Evolutionary conservation across 1,284 basidiomycete genomes (phyloP).

Genomic region (Tylopilus sp.): DNA sequence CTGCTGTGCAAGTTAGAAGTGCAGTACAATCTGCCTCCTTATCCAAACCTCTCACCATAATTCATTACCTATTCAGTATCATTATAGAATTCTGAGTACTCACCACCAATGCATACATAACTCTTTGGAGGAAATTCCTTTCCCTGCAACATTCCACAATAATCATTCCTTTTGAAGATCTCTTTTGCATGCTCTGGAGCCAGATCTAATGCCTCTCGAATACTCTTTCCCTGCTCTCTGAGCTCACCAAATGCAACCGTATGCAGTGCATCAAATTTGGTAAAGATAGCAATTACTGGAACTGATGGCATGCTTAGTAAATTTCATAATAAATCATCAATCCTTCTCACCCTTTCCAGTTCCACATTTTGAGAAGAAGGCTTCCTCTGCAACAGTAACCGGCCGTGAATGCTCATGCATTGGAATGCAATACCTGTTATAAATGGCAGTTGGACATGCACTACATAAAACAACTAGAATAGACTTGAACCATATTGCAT

Average conservation of each 20-base stretch:
- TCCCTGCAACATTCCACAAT: not conserved
- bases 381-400: conserved; percentile 6
- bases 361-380: conserved; percentile 12
- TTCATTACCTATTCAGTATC: not conserved
- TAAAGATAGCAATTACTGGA: conserved; percentile 17
- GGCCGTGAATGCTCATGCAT: conserved; percentile 6
- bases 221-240: not conserved
- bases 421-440: conserved; percentile 18
- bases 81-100: not conserved
- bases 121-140: not conserved
- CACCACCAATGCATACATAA: not conserved
- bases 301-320: conserved; percentile 1
- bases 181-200: not conserved
- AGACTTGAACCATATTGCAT: conserved; percentile 32
- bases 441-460: too few species aligned
- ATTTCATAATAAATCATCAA: too few species aligned
- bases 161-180: not conserved
- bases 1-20: not conserved
- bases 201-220: not conserved
- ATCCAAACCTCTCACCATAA: not conserved
- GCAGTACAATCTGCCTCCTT: not conserved
- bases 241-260: not conserved
- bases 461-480: too few species aligned
- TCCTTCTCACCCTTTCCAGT: conserved; percentile 8
- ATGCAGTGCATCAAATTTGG: conserved; percentile 17